phyloP scores from a whole-genome alignment of 2,329 filamentous ascomycete species.

The Phyllosticta citrichinensis region DNA sequence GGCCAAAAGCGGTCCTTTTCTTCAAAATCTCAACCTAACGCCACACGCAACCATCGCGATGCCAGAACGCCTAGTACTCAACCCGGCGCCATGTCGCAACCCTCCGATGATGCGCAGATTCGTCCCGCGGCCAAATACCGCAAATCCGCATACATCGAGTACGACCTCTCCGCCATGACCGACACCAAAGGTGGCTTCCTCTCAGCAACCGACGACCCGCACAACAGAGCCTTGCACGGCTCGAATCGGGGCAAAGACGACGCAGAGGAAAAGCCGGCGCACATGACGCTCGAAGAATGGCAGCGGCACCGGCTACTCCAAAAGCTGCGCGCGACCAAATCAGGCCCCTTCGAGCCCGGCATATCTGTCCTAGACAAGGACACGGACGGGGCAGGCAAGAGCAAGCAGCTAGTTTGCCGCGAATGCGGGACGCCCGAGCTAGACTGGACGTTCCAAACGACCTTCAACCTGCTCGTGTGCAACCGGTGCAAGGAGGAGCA shows the following conservation, averaged over 20 bases:
- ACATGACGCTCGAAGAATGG: constrained; percentile 90
- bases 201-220: constrained; percentile 81
- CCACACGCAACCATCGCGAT: constrained; percentile 57
- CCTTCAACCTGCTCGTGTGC: constrained; percentile 69
- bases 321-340: constrained; percentile 60
- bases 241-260: constrained; percentile 32
- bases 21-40: constrained; percentile 44
- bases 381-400: constrained; percentile 23
- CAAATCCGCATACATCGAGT: constrained; percentile 73
- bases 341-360: constrained; percentile 80
- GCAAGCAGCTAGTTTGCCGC: constrained; percentile 45
- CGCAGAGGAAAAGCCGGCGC: constrained; percentile 61
- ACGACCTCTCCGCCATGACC: constrained; percentile 96
- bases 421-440: constrained; percentile 82
- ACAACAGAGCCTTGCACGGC: constrained; percentile 63
- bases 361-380: constrained; percentile 54
- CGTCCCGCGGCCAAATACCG: constrained; percentile 78
- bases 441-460: constrained; percentile 89
- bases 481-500: constrained; percentile 75
- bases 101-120: constrained; percentile 31
- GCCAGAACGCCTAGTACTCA: constrained; percentile 41
- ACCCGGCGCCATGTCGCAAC: constrained; percentile 24
- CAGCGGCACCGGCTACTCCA: constrained; percentile 69
- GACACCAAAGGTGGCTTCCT: constrained; percentile 96
- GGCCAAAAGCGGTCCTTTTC: constrained; percentile 65